Evolutionary conservation across 2,329 filamentous ascomycete genomes (phyloP).

Genomic region (Phyllosticta citribraziliensis): DNA sequence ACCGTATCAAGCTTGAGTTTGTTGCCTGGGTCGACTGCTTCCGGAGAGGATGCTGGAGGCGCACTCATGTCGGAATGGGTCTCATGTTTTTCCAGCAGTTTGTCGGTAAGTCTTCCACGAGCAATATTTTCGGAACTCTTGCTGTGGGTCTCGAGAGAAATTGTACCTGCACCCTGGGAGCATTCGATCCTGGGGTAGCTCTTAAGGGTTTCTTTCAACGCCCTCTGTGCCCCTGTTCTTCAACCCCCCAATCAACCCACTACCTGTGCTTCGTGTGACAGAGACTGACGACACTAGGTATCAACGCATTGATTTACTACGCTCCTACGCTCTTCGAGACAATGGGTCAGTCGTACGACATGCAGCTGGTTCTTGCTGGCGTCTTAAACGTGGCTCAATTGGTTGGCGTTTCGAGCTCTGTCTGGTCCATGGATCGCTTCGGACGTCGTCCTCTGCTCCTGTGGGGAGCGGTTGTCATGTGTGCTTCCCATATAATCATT

Average conservation of each 20-base stretch:
- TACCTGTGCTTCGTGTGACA: slow-evolving; percentile 7
- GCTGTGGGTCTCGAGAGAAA: background rate
- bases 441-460: slow-evolving; percentile 32
- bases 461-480: slow-evolving; percentile 37
- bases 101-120: slow-evolving; percentile 14
- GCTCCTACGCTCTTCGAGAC: slow-evolving; percentile 35
- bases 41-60: slow-evolving; percentile 33
- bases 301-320: slow-evolving; percentile 43
- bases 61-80: slow-evolving; percentile 32
- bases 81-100: slow-evolving; percentile 38
- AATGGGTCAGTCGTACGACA: slow-evolving; percentile 27
- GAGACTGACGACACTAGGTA: slow-evolving; percentile 8
- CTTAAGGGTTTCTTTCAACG: background rate
- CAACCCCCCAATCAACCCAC: background rate
- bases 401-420: slow-evolving; percentile 29
- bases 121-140: too few relatives aligned
- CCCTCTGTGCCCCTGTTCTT: slow-evolving; percentile 5
- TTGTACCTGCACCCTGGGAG: too few relatives aligned
- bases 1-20: slow-evolving; percentile 35
- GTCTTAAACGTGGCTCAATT: slow-evolving; percentile 35
- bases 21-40: slow-evolving; percentile 40
- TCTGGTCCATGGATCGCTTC: slow-evolving; percentile 36
- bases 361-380: slow-evolving; percentile 30
- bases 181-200: background rate
- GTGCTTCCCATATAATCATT: slow-evolving; percentile 39